Evolutionary conservation across 2,329 filamentous ascomycete genomes (phyloP), one percentile per base, ranked within the genome.

Genomic region (Fusarium ramigenum): DNA sequence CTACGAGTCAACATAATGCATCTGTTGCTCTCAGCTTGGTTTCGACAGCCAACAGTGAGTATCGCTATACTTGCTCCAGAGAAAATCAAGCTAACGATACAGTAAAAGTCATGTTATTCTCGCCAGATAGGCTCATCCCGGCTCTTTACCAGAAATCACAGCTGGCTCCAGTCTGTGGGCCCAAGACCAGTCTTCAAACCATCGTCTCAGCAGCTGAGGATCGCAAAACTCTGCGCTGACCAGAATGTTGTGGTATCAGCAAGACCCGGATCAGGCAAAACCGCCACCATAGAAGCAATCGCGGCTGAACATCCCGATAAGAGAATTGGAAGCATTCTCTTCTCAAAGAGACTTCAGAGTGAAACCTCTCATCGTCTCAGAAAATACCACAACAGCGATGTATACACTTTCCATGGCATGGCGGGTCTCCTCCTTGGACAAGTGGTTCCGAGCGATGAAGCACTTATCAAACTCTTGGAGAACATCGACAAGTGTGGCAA

Each of bases 211-310:
- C 79, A 81, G 56, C 23, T 58, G 10, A 57, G 58, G 23, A 70
- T 80, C 16, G 78, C 78, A 15, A 58, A 70, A 11, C 57, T 76
- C 4, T 77, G 77, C 23, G 44, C 53, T 18, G 61, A 44, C 11
- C 69, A 79, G 36, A 80, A 81, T 67, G 74, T 80, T 4, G 70
- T 81, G 11, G 79, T 81, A 16, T 81, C 80, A 3, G 80, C 79
- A 7, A 74, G 78, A 23, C 79, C 80, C 10, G 80, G 80, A 1
- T 79, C 80, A 3, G 80, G 80, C 3, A 81, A 81, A 57, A 79
- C 79, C 12, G 75, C 79, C 1, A 81, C 78, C 4, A 77, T 79
- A 21, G 75, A 80, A 63, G 76, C 76, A 4, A 79, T 81, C 59
- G 72, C 77, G 8, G 72, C 66, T 14, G 77, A 77, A 1, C 56